Conservation (phyloP, 768 basidiomycete species). For the Gloeophyllum trabeum region DNA sequence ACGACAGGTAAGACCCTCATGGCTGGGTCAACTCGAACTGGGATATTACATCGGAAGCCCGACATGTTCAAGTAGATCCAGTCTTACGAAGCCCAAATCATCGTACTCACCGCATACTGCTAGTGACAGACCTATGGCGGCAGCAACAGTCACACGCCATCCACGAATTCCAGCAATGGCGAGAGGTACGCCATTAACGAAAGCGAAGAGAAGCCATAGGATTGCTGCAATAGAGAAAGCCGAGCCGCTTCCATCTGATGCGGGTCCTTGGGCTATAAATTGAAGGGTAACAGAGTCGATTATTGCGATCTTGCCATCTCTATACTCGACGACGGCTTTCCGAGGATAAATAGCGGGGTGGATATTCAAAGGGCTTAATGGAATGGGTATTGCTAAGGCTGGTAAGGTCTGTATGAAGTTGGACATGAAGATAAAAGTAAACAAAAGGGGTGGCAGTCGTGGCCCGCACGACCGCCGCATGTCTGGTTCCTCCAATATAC, state of each 20-base stretch:
- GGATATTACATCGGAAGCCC: not conserved
- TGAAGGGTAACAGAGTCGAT: conserved; percentile 32
- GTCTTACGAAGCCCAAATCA: conserved; percentile 4
- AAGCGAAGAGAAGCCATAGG: conserved; percentile 46
- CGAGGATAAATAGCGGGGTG: not conserved
- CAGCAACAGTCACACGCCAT: conserved; percentile 43
- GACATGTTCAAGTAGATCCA: not conserved
- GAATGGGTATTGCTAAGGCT: not conserved
- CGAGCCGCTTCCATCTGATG: conserved; percentile 47
- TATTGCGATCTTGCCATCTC: conserved; percentile 27
- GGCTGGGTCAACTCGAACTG: conserved; percentile 3
- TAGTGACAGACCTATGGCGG: conserved; percentile 38
- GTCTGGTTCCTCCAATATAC: too few species aligned
- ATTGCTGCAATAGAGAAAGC: conserved; percentile 35
- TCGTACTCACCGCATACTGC: conserved; percentile 26
- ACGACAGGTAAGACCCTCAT: too few species aligned
- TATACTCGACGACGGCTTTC: conserved; percentile 14
- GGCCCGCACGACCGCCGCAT: too few species aligned
- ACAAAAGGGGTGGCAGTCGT: too few species aligned
- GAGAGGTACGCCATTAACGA: conserved; percentile 41
- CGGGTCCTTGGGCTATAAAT: conserved; percentile 38
- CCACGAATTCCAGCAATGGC: conserved; percentile 45
- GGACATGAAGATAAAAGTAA: not conserved
- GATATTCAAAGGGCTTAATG: not conserved
- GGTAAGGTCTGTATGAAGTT: not conserved